Evolutionary conservation across 2,329 filamentous ascomycete genomes (phyloP), one percentile per base, ranked within the genome.

Genomic region (Botrytis pseudocinerea): DNA sequence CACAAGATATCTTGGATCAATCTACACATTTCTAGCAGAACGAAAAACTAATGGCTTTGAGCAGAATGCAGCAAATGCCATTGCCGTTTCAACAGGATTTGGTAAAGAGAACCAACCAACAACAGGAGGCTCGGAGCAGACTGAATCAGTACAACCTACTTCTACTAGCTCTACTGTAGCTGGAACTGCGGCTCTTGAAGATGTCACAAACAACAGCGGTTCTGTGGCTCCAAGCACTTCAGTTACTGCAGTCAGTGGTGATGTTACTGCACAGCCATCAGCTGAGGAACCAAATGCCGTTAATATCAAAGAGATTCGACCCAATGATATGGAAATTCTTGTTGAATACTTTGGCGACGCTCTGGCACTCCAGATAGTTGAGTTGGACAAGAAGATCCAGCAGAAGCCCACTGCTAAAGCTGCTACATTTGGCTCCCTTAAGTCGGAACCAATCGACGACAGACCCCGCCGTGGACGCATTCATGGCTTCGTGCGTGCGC

Each of bases 401-500:
- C 81, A 83, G 3, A 84, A 85, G 63, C 89, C 89, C 12, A 82
- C 85, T 38, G 83, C 84, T n/a, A 89, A 89, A 76, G 83, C 89
- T 0, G 82, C 84, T 69, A 86, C 87, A 38, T 86, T 91, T 75
- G 85, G 86, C 10, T 83, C 83, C 8, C 79, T 92, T 54, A 83
- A 83, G 18, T 87, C 87, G 2, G 82, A 84, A 12, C 82, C 85
- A 6, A 87, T 93, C 57, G 82, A 83, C 6, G 89, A 92, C 77
- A 90, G 90, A 76, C 86, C 87, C 28, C 80, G 85, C 72, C 89
- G 91, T 12, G 90, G 89, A 54, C 84, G 87, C 75, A 87, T 92
- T 12, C 91, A 93, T 80, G 64, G 72, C 16, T 73, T 78, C 59
- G 73, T 93, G 32, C 89, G 91, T 54, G 86, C 87, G 18, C 88